Conservation (phyloP, 352 stramenopile genomes). For the Salisapilia sapeloensis region DNA sequence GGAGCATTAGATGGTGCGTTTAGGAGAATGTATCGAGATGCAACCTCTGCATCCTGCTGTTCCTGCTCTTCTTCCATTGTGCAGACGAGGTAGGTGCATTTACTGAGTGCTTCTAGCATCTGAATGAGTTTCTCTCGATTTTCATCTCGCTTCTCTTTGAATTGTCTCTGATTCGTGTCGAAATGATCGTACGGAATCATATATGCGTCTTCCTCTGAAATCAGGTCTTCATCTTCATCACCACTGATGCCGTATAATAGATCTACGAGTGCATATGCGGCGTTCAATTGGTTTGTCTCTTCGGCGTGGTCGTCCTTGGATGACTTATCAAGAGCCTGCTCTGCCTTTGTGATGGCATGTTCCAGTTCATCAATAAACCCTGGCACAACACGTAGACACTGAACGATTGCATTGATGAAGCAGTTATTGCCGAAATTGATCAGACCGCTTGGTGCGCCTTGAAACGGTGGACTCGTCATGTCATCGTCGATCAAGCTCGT, state of each 20-base stretch:
- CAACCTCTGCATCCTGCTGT: constrained; percentile 60
- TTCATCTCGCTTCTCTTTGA: background rate
- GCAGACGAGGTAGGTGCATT: constrained; percentile 29
- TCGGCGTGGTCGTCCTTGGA: no score
- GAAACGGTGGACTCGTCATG: no score
- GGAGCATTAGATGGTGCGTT: background rate
- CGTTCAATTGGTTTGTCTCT: no score
- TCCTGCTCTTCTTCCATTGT: constrained; percentile 19
- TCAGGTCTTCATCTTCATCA: background rate
- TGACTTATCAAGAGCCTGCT: no score
- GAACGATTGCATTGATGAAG: constrained; percentile 60
- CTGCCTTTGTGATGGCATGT: no score
- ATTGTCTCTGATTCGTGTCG: background rate
- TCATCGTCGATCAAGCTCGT: no score
- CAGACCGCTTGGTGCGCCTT: constrained; percentile 13
- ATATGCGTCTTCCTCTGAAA: background rate
- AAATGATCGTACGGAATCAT: background rate
- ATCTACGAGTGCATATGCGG: background rate
- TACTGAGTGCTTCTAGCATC: constrained; percentile 15
- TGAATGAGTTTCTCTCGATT: background rate
- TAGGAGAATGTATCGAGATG: background rate
- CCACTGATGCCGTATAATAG: background rate
- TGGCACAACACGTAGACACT: constrained; percentile 30
- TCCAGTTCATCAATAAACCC: constrained; percentile 15
- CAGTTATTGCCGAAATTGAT: constrained; percentile 58